phyloP scores from a whole-genome alignment of 805 yeast species.

The Wickerhamiella parazyma region DNA sequence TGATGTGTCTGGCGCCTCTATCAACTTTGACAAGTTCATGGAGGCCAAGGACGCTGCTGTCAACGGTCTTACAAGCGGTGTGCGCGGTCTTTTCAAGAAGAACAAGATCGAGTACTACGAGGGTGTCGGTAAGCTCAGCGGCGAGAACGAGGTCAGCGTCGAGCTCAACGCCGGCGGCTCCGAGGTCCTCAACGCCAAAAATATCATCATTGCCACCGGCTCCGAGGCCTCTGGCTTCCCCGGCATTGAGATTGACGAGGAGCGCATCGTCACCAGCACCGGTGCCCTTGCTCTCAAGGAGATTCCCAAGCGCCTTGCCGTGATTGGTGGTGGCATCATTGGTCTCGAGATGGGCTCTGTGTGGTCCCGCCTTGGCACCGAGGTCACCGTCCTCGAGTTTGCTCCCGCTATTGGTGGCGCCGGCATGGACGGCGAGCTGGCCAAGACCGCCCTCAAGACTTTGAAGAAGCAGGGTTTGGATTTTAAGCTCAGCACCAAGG shows the following conservation, averaged over 20 bases:
- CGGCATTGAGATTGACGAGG: constrained; percentile 91
- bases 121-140: constrained; percentile 80
- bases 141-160: constrained; percentile 65
- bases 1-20: constrained; percentile 55
- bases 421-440: constrained; percentile 94
- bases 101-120: constrained; percentile 89
- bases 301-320: constrained; percentile 80
- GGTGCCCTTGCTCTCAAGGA: constrained; percentile 78
- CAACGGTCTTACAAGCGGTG: constrained; percentile 78
- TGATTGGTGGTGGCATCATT: constrained; percentile 99
- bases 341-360: constrained; percentile 99
- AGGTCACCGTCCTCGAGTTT: constrained; percentile 90
- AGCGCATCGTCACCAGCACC: constrained; percentile 91
- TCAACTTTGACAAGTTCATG: constrained; percentile 70
- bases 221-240: constrained; percentile 99
- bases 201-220: constrained; percentile 94
- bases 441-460: constrained; percentile 79
- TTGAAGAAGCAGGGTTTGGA: constrained; percentile 89
- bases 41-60: constrained; percentile 88
- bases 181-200: constrained; percentile 65
- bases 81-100: constrained; percentile 89
- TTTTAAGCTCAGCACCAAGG: constrained; percentile 87
- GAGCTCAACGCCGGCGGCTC: constrained; percentile 78
- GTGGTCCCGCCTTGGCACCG: constrained; percentile 86
- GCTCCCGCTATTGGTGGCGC: constrained; percentile 93